Conservation (phyloP, 768 basidiomycete species). For the Leccinellum rugosiceps region DNA sequence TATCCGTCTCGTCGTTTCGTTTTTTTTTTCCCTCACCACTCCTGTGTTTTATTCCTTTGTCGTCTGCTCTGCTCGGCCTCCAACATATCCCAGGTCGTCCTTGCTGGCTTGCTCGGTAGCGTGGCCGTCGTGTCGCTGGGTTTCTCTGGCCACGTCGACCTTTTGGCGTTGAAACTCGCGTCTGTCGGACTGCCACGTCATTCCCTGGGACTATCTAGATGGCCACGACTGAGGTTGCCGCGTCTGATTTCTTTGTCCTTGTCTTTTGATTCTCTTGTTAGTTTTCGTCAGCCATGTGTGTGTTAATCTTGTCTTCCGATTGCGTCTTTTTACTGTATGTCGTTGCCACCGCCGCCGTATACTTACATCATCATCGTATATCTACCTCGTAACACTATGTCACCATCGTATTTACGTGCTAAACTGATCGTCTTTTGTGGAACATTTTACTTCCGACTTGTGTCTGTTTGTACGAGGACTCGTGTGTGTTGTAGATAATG, state of each 20-base stretch:
- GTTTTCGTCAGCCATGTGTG: constrained; percentile 5
- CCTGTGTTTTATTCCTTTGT: constrained; percentile 5
- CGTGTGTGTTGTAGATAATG: not conserved
- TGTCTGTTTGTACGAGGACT: not conserved
- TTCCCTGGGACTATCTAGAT: constrained; percentile 13
- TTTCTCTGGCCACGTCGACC: constrained; percentile 4
- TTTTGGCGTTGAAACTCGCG: not conserved
- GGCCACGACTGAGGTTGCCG: constrained; percentile 5
- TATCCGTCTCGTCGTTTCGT: constrained; percentile 12
- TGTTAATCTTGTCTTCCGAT: constrained; percentile 22
- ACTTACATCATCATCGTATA: constrained; percentile 17
- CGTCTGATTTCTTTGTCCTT: not conserved
- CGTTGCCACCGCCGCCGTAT: constrained; percentile 2
- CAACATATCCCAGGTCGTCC: constrained; percentile 34
- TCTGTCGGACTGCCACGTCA: constrained; percentile 10
- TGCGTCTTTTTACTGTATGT: not conserved
- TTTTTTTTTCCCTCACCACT: constrained; percentile 6
- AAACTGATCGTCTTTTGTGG: not conserved
- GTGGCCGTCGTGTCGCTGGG: constrained; percentile 5
- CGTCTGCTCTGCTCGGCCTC: constrained; percentile 23
- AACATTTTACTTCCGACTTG: not conserved
- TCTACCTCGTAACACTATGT: constrained; percentile 27
- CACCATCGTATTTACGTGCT: constrained; percentile 13
- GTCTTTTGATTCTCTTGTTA: constrained; percentile 1
- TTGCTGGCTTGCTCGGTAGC: constrained; percentile 3